Percentiles rank a stretch among this genome's conserved stretches.
Evolutionary conservation across 139 green algal species (phyloP).

Genomic region (Chlamydomonas sphaeroides): DNA sequence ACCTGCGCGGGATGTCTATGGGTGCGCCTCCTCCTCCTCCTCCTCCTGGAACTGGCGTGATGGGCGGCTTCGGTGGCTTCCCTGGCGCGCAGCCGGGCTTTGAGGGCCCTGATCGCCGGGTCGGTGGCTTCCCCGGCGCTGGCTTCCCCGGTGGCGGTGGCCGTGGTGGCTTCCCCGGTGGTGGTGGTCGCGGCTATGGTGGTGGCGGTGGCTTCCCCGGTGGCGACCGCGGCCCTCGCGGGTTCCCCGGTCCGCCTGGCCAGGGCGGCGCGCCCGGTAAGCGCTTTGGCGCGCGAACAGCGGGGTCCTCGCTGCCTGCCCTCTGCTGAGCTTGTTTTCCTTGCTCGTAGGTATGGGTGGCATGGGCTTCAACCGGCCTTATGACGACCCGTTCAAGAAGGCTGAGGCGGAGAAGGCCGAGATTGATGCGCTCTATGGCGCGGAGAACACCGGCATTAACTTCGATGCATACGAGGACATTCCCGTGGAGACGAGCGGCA

Average conservation of each 20-base stretch:
- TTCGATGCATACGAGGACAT: slow-evolving; percentile 99
- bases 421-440: slow-evolving; percentile 55
- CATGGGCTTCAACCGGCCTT: slow-evolving; percentile 39
- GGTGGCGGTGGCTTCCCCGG: slow-evolving; percentile 34
- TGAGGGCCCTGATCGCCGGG: neutral
- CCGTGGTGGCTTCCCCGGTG: slow-evolving; percentile 39
- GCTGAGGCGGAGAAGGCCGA: slow-evolving; percentile 69
- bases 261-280: neutral
- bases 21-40: slow-evolving; percentile 47
- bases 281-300: neutral
- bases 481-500: slow-evolving; percentile 92
- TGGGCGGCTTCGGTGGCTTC: slow-evolving; percentile 23
- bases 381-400: slow-evolving; percentile 65
- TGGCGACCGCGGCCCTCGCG: slow-evolving; percentile 46
- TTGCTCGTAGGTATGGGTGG: neutral
- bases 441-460: slow-evolving; percentile 97
- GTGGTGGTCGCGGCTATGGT: slow-evolving; percentile 39
- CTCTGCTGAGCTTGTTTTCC: neutral
- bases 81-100: neutral
- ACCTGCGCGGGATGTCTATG: slow-evolving; percentile 63
- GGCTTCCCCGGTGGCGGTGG: neutral
- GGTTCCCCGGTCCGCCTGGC: neutral
- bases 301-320: neutral
- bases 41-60: slow-evolving; percentile 15
- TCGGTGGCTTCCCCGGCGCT: neutral